A percentile compares a stretch with the other conserved stretches of the same genome.
phyloP scores from a whole-genome alignment of 495 filamentous ascomycete genomes.

The Penicilliopsis zonata region DNA sequence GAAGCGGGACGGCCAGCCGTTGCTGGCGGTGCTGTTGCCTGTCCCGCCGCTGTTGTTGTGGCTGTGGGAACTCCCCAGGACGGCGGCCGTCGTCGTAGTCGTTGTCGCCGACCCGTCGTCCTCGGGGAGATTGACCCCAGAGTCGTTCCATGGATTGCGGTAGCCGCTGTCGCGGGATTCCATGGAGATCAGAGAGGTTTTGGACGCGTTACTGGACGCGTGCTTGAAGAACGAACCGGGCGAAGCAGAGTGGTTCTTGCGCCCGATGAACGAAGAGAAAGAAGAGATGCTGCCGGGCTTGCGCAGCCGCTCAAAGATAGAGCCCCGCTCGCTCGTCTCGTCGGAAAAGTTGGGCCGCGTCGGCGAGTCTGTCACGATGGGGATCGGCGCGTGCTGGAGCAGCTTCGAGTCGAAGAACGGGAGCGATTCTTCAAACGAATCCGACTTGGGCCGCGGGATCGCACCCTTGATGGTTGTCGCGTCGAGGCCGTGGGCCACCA shows the following conservation, averaged over 20 bases:
- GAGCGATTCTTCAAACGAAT: conserved; percentile 93
- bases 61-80: conserved; percentile 44
- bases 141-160: conserved; percentile 95
- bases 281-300: conserved; percentile 90
- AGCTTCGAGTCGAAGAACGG: conserved; percentile 95
- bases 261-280: conserved; percentile 82
- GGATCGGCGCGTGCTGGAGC: conserved; percentile 76
- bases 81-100: no score
- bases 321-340: conserved; percentile 66
- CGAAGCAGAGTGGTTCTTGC: conserved; percentile 84
- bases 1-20: conserved; percentile 51
- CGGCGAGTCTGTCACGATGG: conserved; percentile 71
- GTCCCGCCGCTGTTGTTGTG: conserved; percentile 41
- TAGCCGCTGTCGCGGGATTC: conserved; percentile 87
- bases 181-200: conserved; percentile 85
- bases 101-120: no score
- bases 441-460: conserved; percentile 91
- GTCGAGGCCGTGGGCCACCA: conserved; percentile 76
- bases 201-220: conserved; percentile 86
- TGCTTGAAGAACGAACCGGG: conserved; percentile 81
- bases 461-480: conserved; percentile 79
- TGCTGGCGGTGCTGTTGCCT: conserved; percentile 45
- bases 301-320: conserved; percentile 76
- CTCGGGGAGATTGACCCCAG: conserved; percentile 82
- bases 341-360: conserved; percentile 66